Conservation (phyloP, 2,329 filamentous ascomycete species). For the Pseudophaeomoniella oleicola region DNA sequence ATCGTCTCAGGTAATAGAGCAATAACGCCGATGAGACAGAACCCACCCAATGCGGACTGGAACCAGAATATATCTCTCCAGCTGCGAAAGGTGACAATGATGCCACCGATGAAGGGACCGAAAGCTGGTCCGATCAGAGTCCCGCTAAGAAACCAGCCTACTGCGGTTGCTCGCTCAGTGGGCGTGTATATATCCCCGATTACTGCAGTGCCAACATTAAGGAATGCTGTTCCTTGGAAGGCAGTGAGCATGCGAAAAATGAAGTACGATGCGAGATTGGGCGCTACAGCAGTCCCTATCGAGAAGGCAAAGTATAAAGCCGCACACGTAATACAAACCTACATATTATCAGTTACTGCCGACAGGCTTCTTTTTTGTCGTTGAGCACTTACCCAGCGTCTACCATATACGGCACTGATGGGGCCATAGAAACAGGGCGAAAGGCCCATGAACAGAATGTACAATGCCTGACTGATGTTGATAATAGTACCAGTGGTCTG, state of each 20-base stretch:
- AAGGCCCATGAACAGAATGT: conserved; percentile 59
- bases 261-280: conserved; percentile 57
- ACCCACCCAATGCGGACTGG: conserved; percentile 52
- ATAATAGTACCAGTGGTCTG: conserved; percentile 53
- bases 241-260: conserved; percentile 61
- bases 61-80: conserved; percentile 72
- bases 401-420: conserved; percentile 50
- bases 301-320: conserved; percentile 53
- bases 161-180: conserved; percentile 55
- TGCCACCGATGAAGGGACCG: conserved; percentile 55
- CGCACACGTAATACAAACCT: conserved; percentile 46
- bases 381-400: conserved; percentile 34
- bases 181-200: conserved; percentile 54
- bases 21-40: conserved; percentile 43
- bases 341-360: conserved; percentile 2
- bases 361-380: background rate
- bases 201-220: conserved; percentile 56
- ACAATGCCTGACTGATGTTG: conserved; percentile 61
- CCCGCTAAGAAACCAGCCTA: conserved; percentile 59
- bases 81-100: conserved; percentile 58
- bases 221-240: conserved; percentile 60
- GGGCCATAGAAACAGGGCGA: conserved; percentile 59
- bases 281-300: conserved; percentile 57
- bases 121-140: conserved; percentile 58
- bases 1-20: conserved; percentile 62